These are phyloP conservation scores for Polytolypa hystricis DNA, from an alignment of 2,329 filamentous ascomycete species.

Conservation along the genomic window DNA sequence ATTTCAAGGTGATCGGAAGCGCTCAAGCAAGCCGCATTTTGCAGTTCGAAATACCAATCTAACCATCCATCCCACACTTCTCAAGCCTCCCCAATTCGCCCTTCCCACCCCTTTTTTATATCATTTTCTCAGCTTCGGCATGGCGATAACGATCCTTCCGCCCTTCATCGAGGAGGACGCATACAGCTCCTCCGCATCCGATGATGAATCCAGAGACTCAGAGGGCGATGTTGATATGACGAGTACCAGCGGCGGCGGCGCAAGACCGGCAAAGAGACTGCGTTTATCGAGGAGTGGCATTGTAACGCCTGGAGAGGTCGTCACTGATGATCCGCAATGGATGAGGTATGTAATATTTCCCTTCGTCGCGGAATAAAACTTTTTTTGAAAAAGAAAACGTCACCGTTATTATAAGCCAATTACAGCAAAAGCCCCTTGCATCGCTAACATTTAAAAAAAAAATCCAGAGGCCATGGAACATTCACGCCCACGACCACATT, in stretches of 20 bases:
- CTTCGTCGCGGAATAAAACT: constrained; percentile 1
- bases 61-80: too few species aligned
- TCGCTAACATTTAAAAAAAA: constrained; percentile 6
- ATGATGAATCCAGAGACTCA: constrained; percentile 29
- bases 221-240: constrained; percentile 38
- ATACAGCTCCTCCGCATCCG: constrained; percentile 16
- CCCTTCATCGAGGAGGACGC: constrained; percentile 26
- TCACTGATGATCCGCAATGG: constrained; percentile 85
- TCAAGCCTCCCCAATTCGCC: too few species aligned
- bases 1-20: too few species aligned
- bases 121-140: constrained; percentile 18
- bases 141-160: constrained; percentile 46
- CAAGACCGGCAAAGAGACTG: constrained; percentile 23
- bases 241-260: constrained; percentile 20
- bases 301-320: constrained; percentile 73
- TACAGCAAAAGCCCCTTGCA: too few species aligned
- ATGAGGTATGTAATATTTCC: constrained; percentile 51
- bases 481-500: constrained; percentile 48
- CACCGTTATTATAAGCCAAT: too few species aligned
- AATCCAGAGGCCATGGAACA: constrained; percentile 74
- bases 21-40: too few species aligned
- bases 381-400: background rate
- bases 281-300: constrained; percentile 36
- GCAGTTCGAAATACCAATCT: too few species aligned
- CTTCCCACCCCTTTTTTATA: background rate